Evolutionary conservation across 495 filamentous ascomycete genomes (phyloP), one percentile per base, ranked within the genome.

Genomic region (Tuber magnatum): DNA sequence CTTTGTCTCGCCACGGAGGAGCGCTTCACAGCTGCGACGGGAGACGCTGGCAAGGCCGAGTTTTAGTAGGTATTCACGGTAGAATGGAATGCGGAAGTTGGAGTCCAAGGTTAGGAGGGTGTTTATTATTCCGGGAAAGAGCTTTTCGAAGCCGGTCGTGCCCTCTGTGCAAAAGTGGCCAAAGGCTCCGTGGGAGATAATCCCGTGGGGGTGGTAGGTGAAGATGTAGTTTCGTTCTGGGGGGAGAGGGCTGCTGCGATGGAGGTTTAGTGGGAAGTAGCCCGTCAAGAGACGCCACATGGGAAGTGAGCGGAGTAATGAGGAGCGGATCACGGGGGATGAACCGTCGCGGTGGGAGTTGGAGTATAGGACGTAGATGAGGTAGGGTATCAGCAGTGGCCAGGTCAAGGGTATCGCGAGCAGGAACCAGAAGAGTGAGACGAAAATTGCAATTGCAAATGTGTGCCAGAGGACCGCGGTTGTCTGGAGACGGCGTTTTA

Each of bases 91-190:
- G 40, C 92, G 90, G 84, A 99, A 99, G 85, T 98, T 99, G 40
- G 90, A 89, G 82, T 97, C 95, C 24, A 99, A 88, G 0, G 95
- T 99, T 14, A 98, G 86, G 1, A 99, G 86, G 32, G 92, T 94
- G 83, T 93, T 99, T 32, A 89, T 97, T 79, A 99, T 97, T n/a
- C 93, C 94, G 0, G 96, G 96, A 79, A 97, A 99, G 40, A 97
- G 89, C 73, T 91, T 88, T 3, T 89, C 89, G 83, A 98, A 99
- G 3, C 95, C 93, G 8, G 78, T 78, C 2, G 78, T 82, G 35
- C 73, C 68, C 78, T 98, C 95, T 9, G 96, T 98, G 42, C 87
- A 92, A 78, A 99, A 97, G 24, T 94, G 91, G 5, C 92, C 93
- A 84, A 95, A 97, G 1, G 96, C 95, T 51, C 95, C 95, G 81